Evolutionary conservation across 148 eudicot genomes (phyloP).

Genomic region (Mesembryanthemum crystallinum): DNA sequence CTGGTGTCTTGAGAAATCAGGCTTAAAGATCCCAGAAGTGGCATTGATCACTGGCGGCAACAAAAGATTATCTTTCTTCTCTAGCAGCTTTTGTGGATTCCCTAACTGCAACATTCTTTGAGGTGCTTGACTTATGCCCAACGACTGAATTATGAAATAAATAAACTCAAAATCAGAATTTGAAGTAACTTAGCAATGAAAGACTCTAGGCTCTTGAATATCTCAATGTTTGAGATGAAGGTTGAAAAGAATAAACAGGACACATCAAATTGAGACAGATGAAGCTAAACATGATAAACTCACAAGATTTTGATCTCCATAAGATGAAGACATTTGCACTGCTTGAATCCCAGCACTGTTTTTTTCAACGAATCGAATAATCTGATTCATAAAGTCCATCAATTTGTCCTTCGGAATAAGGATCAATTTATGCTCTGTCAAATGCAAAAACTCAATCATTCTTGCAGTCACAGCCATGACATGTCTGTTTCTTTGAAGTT

Average conservation of each 20-base stretch:
- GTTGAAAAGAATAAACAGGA: too few species aligned
- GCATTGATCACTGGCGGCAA: not conserved
- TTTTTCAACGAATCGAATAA: not conserved
- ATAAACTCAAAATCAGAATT: too few species aligned
- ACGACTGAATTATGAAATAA: too few species aligned
- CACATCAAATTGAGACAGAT: too few species aligned
- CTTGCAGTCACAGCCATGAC: not conserved
- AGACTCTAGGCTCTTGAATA: too few species aligned
- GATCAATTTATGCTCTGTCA: constrained; percentile 3
- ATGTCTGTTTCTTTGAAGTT: not conserved
- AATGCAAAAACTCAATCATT: constrained; percentile 8
- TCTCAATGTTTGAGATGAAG: too few species aligned
- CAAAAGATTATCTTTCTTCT: too few species aligned
- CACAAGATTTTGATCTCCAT: not conserved
- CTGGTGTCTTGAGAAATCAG: not conserved
- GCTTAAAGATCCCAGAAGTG: not conserved
- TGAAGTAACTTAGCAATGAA: too few species aligned
- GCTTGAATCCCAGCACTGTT: constrained; percentile 2
- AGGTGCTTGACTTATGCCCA: not conserved
- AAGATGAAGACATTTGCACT: too few species aligned
- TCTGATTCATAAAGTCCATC: not conserved
- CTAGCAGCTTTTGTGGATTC: not conserved
- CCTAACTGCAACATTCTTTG: constrained; percentile 4
- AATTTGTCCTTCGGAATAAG: not conserved
- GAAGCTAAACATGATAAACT: not conserved